phyloP scores from a whole-genome alignment of 129 eudicot species.

The Apium graveolens region DNA sequence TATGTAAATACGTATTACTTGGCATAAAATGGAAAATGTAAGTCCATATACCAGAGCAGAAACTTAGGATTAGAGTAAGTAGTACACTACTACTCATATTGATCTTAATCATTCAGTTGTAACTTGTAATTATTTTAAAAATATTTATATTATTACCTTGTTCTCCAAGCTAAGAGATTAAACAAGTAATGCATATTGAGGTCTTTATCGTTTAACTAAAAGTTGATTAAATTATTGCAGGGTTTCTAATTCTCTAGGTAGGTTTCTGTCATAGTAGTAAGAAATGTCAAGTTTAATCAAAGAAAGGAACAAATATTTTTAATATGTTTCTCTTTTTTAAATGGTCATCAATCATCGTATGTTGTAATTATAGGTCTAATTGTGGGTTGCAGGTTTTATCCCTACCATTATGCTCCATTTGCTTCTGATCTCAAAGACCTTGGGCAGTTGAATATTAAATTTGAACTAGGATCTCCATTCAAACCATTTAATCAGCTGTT shows the following conservation, averaged over 20 bases:
- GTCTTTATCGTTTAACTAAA: background rate
- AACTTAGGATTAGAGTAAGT: background rate
- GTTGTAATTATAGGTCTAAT: background rate
- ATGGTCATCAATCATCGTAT: background rate
- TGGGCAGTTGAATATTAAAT: constrained; percentile 22
- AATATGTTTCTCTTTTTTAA: background rate
- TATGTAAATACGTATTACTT: background rate
- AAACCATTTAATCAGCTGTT: constrained; percentile 41
- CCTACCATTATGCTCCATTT: constrained; percentile 46
- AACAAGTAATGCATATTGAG: background rate
- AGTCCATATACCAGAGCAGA: background rate
- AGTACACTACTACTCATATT: background rate
- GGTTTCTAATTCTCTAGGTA: background rate
- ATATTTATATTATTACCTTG: background rate
- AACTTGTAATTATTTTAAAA: background rate
- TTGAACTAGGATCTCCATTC: constrained; percentile 35
- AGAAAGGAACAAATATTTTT: background rate
- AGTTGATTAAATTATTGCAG: background rate
- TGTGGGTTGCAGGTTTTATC: constrained; percentile 33
- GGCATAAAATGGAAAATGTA: background rate
- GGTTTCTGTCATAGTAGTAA: background rate
- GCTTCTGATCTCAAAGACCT: constrained; percentile 43
- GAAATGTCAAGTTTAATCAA: background rate
- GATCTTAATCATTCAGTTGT: background rate
- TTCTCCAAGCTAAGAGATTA: background rate